Base-by-base conservation (phyloP, 768 basidiomycete genomes). In the Naganishia kalamii region DNA sequence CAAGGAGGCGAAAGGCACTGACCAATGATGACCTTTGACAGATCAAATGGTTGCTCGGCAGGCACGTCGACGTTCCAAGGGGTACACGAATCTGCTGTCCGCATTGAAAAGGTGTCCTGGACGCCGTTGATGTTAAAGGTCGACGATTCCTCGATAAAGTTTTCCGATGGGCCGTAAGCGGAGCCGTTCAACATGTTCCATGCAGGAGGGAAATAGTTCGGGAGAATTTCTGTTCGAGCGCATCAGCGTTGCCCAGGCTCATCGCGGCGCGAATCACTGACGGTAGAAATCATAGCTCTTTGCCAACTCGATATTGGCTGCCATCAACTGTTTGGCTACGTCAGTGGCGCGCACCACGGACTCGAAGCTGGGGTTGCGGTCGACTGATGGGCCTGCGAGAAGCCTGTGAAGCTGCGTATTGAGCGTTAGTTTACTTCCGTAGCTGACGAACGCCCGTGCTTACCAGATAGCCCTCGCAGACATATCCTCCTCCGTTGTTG, bases 401-500 rank as follows among this genome's bases (percentile, higher is more conserved):
- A 80, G 85, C 57, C 81, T 81, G 68, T 85, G 84, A 47, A 87
- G 76, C 79, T 41, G 32, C n/a, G 15, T 1, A 59, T 17, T 8
- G 41, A 23, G 29, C 7, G 47, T n/a, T 23, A 21, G 23, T 48
- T 4, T 12, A 23, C 19, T 7, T 27, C 23, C 7, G 47, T 48
- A 23, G 17, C 8, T 2, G 29, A 21, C 10, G 30, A n/a, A 27
- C 25, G 21, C 30, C 13, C 19, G 4, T 23, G 13, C 57, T 60
- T 43, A 60, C 57, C 57, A 60, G 17, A n/a, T 41, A 52, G 33
- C 57, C 57, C 21, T 60, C 80, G 71, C 85, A 86, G 8, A 86
- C 80, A 62, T 82, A 85, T 27, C 86, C 86, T 82, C 85, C 86
- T 62, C 83, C 83, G 68, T 87, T 87, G 72, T 86, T 84, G 13